Conservation (phyloP, 306 rosid genomes). For the Macrotyloma uniflorum region DNA sequence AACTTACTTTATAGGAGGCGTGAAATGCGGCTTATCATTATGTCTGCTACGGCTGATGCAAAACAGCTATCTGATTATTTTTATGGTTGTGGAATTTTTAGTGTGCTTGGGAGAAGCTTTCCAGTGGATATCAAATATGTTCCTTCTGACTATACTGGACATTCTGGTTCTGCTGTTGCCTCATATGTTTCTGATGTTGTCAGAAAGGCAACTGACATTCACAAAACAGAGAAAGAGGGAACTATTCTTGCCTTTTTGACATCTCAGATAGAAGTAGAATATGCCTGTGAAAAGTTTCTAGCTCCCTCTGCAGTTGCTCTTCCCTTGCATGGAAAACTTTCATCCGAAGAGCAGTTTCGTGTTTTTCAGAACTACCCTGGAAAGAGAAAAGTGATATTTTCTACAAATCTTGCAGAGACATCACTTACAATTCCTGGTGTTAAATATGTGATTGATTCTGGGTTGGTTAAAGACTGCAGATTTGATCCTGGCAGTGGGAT, state of each 20-base stretch:
- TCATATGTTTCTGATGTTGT: constrained; percentile 70
- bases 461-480: constrained; percentile 79
- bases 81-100: constrained; percentile 67
- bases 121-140: constrained; percentile 79
- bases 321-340: constrained; percentile 89
- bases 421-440: constrained; percentile 97
- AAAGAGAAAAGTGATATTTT: constrained; percentile 81
- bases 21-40: constrained; percentile 77
- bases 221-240: constrained; percentile 71
- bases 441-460: constrained; percentile 88
- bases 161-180: constrained; percentile 48
- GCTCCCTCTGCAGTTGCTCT: constrained; percentile 66
- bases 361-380: constrained; percentile 75
- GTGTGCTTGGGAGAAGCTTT: constrained; percentile 86
- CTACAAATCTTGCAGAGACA: constrained; percentile 96
- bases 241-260: constrained; percentile 92
- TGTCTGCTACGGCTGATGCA: constrained; percentile 97
- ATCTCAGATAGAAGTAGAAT: constrained; percentile 96
- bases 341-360: constrained; percentile 72
- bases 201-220: constrained; percentile 72
- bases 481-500: constrained; percentile 88
- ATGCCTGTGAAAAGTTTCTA: constrained; percentile 80
- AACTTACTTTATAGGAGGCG: constrained; percentile 59
- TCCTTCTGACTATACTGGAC: constrained; percentile 48
- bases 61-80: constrained; percentile 76